Percentiles rank a stretch among this genome's conserved stretches.
Conservation (phyloP, 768 basidiomycete species). For the Boletus vinaceobasis region DNA sequence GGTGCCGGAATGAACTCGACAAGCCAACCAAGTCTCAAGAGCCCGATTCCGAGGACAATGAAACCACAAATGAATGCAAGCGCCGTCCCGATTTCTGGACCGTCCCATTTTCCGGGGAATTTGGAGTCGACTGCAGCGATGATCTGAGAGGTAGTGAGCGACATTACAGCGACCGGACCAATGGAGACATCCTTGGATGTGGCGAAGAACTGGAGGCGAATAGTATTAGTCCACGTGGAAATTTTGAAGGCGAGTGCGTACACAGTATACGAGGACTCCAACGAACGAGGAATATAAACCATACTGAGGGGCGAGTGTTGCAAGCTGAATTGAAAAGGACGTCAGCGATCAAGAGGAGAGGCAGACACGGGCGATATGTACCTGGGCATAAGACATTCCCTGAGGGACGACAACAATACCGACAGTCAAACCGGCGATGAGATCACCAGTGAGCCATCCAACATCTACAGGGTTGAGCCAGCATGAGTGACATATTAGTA, state of each 20-base stretch:
- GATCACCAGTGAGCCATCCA: conserved; percentile 81
- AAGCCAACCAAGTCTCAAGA: conserved; percentile 89
- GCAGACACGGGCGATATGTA: conserved; percentile 23
- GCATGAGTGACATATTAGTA: not conserved
- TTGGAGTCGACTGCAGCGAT: conserved; percentile 58
- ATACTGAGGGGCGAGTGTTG: conserved; percentile 80
- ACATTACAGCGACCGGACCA: conserved; percentile 99
- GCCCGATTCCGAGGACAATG: conserved; percentile 85
- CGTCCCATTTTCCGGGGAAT: conserved; percentile 56
- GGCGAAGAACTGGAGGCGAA: conserved; percentile 70
- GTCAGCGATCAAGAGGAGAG: not conserved
- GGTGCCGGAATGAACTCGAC: conserved; percentile 91
- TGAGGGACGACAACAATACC: conserved; percentile 96
- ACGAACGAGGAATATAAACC: conserved; percentile 94
- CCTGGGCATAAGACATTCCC: conserved; percentile 84
- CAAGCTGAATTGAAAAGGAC: conserved; percentile 49
- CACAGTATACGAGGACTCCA: conserved; percentile 80
- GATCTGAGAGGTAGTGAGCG: conserved; percentile 78
- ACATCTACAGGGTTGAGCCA: conserved; percentile 41
- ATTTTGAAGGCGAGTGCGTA: conserved; percentile 34
- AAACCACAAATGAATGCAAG: conserved; percentile 87
- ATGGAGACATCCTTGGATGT: conserved; percentile 99
- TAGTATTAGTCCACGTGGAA: not conserved
- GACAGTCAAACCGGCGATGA: conserved; percentile 90
- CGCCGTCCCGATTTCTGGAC: conserved; percentile 77